Percentiles rank a stretch among this genome's conserved stretches.
Conservation (phyloP, 208 protist genomes). For the Phytomonas francai region DNA sequence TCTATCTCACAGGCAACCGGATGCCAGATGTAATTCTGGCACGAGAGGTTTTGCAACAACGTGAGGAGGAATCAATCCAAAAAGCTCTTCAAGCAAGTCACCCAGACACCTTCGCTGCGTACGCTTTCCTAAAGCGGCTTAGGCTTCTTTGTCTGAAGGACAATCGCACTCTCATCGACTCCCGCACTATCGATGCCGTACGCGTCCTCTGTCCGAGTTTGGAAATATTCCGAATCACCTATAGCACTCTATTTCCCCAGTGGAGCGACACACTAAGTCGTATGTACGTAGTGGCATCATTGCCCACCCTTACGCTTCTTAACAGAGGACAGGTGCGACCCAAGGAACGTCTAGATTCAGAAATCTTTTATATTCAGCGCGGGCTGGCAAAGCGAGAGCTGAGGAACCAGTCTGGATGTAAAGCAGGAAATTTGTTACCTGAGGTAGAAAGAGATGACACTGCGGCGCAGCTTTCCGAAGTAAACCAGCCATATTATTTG, state of each 20-base stretch:
- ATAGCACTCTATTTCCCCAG: slow-evolving; percentile 50
- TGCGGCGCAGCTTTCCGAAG: not conserved
- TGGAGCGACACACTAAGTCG: slow-evolving; percentile 79
- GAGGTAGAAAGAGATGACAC: not conserved
- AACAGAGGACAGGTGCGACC: slow-evolving; percentile 70
- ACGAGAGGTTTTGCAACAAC: slow-evolving; percentile 7
- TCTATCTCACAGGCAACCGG: slow-evolving; percentile 68
- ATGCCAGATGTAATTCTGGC: slow-evolving; percentile 37
- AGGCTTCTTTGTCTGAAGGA: slow-evolving; percentile 69
- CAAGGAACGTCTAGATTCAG: slow-evolving; percentile 79
- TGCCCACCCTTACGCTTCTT: slow-evolving; percentile 64
- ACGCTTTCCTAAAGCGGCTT: slow-evolving; percentile 38
- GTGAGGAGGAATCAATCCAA: slow-evolving; percentile 4
- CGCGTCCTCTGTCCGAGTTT: slow-evolving; percentile 51
- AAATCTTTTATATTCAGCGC: slow-evolving; percentile 85
- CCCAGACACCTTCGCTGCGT: slow-evolving; percentile 8
- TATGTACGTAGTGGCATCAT: slow-evolving; percentile 80
- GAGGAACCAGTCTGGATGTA: slow-evolving; percentile 1
- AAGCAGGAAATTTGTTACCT: not conserved
- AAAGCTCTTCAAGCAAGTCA: not conserved
- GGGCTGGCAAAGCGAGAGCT: slow-evolving; percentile 39
- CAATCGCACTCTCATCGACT: slow-evolving; percentile 39
- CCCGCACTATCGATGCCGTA: slow-evolving; percentile 54
- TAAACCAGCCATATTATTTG: slow-evolving; percentile 22
- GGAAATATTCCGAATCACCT: slow-evolving; percentile 68